These are phyloP conservation scores for Ophiostoma populinum DNA, from an alignment of 2,329 filamentous ascomycete species.

Conservation along the genomic window DNA sequence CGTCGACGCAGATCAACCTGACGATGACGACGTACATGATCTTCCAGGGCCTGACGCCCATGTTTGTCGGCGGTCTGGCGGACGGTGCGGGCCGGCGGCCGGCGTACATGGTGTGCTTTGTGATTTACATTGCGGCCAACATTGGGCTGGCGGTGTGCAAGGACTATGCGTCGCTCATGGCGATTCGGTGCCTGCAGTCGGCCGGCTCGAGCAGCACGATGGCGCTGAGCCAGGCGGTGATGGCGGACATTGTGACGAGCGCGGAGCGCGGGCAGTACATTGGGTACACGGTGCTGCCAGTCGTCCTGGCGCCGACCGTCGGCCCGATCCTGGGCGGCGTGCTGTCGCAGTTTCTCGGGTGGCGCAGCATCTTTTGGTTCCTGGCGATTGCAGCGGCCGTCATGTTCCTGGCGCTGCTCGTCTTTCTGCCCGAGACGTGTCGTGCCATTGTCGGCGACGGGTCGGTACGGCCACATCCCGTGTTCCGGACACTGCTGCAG, in stretches of 20 bases:
- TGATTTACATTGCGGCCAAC: conserved; percentile 33
- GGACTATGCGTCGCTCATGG: conserved; percentile 31
- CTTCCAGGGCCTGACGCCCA: conserved; percentile 41
- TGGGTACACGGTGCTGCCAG: conserved; percentile 29
- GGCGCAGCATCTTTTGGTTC: conserved; percentile 47
- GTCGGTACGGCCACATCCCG: conserved; percentile 17
- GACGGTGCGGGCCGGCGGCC: conserved; percentile 35
- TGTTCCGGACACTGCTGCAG: conserved; percentile 9
- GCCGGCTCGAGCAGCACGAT: conserved; percentile 41
- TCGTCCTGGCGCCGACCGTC: conserved; percentile 29
- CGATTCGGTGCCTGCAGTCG: conserved; percentile 38
- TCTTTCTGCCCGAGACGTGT: conserved; percentile 38
- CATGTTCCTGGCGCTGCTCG: conserved; percentile 23
- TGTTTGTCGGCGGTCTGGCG: conserved; percentile 36
- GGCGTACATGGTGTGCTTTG: conserved; percentile 33
- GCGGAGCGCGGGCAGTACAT: conserved; percentile 44
- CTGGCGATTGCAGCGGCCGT: conserved; percentile 28
- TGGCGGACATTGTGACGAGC: conserved; percentile 45
- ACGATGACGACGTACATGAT: conserved; percentile 40
- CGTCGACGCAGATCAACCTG: conserved; percentile 25
- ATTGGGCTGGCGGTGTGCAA: conserved; percentile 32
- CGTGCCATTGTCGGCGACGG: conserved; percentile 34
- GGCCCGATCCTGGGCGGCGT: conserved; percentile 43
- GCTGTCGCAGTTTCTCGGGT: conserved; percentile 37
- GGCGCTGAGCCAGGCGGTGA: conserved; percentile 36